Percentiles rank a stretch among this genome's conserved stretches.
These are phyloP conservation scores for Fomitopsis palustris DNA, from an alignment of 1,284 basidiomycete genomes.

Conservation along the genomic window DNA sequence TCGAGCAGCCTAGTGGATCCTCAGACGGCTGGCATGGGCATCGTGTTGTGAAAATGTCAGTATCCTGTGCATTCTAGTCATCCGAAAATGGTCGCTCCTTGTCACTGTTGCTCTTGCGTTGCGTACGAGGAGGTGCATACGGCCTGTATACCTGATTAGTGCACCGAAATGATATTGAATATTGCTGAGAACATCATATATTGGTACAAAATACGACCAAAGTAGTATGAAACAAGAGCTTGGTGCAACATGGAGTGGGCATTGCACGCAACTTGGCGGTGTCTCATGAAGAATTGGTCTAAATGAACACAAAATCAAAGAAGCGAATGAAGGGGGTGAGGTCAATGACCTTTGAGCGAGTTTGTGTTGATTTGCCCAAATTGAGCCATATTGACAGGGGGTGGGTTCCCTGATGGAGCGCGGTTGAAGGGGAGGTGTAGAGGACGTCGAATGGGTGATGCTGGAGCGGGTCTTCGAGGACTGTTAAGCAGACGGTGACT, in stretches of 20 bases:
- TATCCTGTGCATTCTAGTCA: not conserved
- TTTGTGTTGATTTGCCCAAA: not conserved
- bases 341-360: not conserved
- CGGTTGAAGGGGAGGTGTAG: too few species aligned
- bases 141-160: too few species aligned
- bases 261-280: not conserved
- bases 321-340: not conserved
- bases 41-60: not conserved
- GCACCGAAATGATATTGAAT: too few species aligned
- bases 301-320: not conserved
- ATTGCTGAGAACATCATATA: too few species aligned
- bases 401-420: not conserved
- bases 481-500: slow-evolving; percentile 50
- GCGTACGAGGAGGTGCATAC: not conserved
- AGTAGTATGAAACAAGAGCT: too few species aligned
- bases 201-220: too few species aligned
- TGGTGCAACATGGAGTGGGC: not conserved
- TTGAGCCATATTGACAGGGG: not conserved
- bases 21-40: not conserved
- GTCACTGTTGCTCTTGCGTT: not conserved
- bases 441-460: too few species aligned
- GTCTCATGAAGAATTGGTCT: not conserved
- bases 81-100: not conserved
- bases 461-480: slow-evolving; percentile 54
- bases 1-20: not conserved